phyloP scores from a whole-genome alignment of 73 alveolate species.

The Paramecium pentaurelia region DNA sequence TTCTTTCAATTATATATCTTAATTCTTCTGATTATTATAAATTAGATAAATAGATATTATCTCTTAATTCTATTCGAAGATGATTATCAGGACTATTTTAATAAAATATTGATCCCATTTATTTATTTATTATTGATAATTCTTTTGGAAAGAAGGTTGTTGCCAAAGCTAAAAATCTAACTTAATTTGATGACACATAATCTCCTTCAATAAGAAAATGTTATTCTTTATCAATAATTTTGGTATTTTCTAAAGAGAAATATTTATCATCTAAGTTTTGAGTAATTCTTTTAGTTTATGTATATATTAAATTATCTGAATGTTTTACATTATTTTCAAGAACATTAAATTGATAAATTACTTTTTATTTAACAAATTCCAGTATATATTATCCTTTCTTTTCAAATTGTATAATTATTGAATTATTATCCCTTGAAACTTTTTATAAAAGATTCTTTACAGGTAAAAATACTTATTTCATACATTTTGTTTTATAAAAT shows the following conservation, averaged over 20 bases:
- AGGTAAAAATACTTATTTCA: not conserved
- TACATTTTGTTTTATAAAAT: not conserved
- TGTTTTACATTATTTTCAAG: not conserved
- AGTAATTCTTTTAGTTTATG: not conserved
- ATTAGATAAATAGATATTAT: not conserved
- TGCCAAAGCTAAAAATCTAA: not conserved
- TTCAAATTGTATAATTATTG: not conserved
- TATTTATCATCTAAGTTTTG: not conserved
- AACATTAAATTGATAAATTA: not conserved
- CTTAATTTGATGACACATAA: not conserved
- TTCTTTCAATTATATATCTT: slow-evolving; percentile 91
- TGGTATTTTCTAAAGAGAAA: not conserved
- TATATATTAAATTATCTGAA: not conserved
- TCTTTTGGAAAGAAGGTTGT: not conserved
- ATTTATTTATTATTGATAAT: not conserved
- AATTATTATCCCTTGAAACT: not conserved
- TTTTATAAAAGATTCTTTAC: not conserved
- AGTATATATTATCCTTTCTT: not conserved
- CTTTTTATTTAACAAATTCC: not conserved
- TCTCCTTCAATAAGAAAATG: not conserved
- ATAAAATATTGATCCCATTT: not conserved
- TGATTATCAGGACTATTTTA: not conserved
- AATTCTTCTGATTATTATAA: slow-evolving; percentile 72
- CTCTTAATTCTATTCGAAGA: not conserved
- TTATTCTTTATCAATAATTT: not conserved